Evolutionary conservation across 2,329 filamentous ascomycete genomes (phyloP).

Genomic region (Pseudodiploospora longispora): DNA sequence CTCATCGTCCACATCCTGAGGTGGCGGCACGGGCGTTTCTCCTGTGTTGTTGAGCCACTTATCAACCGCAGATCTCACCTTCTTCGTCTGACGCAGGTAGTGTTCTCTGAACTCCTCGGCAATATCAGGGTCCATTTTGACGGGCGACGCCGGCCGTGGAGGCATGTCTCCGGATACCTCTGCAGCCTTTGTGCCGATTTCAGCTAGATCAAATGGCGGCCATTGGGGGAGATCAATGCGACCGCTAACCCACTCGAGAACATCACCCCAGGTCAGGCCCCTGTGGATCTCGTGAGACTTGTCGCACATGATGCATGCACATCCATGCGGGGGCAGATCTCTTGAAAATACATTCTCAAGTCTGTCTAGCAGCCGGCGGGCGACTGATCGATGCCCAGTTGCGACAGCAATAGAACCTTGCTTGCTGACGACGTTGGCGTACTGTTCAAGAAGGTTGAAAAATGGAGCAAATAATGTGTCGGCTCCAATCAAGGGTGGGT

Average conservation of each 20-base stretch:
- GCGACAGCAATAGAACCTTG: conserved; percentile 90
- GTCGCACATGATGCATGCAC: conserved; percentile 77
- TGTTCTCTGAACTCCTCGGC: conserved; percentile 89
- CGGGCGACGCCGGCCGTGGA: conserved; percentile 49
- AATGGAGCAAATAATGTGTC: conserved; percentile 75
- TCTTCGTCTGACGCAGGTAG: conserved; percentile 84
- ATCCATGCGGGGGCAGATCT: conserved; percentile 82
- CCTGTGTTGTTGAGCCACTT: conserved; percentile 79
- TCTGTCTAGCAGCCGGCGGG: conserved; percentile 77
- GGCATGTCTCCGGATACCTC: conserved; percentile 53
- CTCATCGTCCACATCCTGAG: conserved; percentile 88
- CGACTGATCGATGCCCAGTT: conserved; percentile 92
- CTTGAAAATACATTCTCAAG: conserved; percentile 91
- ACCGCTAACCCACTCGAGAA: conserved; percentile 85
- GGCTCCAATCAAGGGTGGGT: conserved; percentile 57
- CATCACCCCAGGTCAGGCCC: conserved; percentile 90
- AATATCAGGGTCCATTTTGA: conserved; percentile 85
- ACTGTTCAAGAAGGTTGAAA: conserved; percentile 76
- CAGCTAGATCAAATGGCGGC: conserved; percentile 75
- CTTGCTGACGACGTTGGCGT: conserved; percentile 69
- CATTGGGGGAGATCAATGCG: conserved; percentile 77
- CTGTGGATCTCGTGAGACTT: conserved; percentile 50
- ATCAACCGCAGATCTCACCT: conserved; percentile 85
- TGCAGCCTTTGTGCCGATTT: conserved; percentile 52
- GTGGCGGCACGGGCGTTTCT: conserved; percentile 63